Conservation (phyloP, 2,329 filamentous ascomycete genomes). For the Ceratocystis variospora region DNA sequence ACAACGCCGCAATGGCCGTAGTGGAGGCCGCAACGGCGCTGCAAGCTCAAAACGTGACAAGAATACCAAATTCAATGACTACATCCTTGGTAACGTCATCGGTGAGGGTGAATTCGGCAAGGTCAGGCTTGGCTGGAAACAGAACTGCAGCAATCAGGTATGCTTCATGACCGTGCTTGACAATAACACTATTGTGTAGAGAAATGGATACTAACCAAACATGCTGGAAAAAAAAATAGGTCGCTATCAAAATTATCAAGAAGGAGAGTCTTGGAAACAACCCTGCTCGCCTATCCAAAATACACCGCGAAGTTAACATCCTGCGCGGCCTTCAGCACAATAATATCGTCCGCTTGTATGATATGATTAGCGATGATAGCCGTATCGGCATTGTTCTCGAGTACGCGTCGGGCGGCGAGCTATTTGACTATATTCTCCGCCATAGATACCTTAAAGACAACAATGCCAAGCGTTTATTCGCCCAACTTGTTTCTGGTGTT, state of each 20-base stretch:
- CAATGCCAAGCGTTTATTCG: constrained; percentile 78
- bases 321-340: constrained; percentile 77
- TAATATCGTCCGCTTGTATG: constrained; percentile 91
- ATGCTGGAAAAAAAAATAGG: constrained; percentile 34
- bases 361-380: constrained; percentile 95
- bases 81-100: constrained; percentile 87
- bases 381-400: constrained; percentile 98
- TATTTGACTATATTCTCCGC: constrained; percentile 97
- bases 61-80: constrained; percentile 80
- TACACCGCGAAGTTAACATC: constrained; percentile 92
- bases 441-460: constrained; percentile 93
- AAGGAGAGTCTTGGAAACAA: constrained; percentile 81
- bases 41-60: constrained; percentile 41
- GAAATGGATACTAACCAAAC: background rate
- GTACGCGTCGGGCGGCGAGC: constrained; percentile 91
- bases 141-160: constrained; percentile 76
- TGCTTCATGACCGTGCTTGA: constrained; percentile 17
- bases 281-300: constrained; percentile 81
- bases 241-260: constrained; percentile 95
- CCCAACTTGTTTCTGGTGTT: constrained; percentile 89
- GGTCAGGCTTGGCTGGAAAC: constrained; percentile 97
- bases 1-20: constrained; percentile 15
- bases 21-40: constrained; percentile 10
- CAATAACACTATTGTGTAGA: background rate
- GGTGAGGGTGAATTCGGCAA: constrained; percentile 98